Base-by-base conservation (phyloP, 306 rosid species). In the Medicago ruthenica region DNA sequence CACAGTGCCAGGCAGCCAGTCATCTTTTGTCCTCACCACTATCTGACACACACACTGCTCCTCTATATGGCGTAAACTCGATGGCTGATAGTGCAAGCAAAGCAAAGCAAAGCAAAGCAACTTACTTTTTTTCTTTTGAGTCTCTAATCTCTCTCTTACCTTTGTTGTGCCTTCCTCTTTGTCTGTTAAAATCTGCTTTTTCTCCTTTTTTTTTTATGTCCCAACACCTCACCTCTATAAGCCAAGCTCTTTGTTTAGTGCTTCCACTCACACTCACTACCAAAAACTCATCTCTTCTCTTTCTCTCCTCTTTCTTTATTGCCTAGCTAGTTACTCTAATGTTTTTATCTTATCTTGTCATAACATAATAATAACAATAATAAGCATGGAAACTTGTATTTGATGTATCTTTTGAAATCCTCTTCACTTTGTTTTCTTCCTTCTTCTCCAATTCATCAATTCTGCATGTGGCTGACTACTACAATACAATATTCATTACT, bases 1-100 rank as follows among this genome's bases (percentile, higher is more conserved):
- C n/a, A n/a, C n/a, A 4, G 15, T 4, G 36, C 15, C n/a, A 57
- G 63, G 14, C 34, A 57, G 45, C 8, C 24, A 34, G 47, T 17
- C 53, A 74, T 53, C 64, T 69, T 78, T 67, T 81, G 84, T 87
- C 74, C 83, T 73, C 81, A 76, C 86, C 86, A 79, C 82, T 76
- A 70, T 86, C 93, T 86, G 90, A 83, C 93, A 89, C 81, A 70
- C 24, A 86, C 81, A 70, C 85, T 83, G 84, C 84, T 69, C 75
- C 85, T 69, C 83, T 74, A 44, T 8, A 74, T 83, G 90, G 92
- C 87, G 87, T 83, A 83, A 86, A 90, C 89, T 86, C 65, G 90
- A 84, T 87, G 86, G 79, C 88, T 88, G 89, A 78, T 80, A 83
- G 88, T 88, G 89, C 92, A 90, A 88, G 89, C 96, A 85, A 90